phyloP scores from a whole-genome alignment of 805 yeast species.

The Millerozyma acaciae region DNA sequence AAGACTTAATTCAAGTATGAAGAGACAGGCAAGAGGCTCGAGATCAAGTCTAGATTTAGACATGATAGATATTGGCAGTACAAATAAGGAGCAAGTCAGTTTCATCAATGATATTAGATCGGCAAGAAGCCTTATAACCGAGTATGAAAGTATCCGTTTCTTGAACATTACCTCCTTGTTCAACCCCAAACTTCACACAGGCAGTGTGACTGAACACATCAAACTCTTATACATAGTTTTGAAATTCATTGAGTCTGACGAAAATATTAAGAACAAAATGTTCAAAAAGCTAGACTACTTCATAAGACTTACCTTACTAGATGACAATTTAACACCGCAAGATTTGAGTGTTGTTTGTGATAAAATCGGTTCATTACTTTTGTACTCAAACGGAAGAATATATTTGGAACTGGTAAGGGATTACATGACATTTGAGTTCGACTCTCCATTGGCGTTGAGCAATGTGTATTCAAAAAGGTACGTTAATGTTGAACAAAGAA shows the following conservation, averaged over 20 bases:
- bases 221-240: slow-evolving; percentile 7
- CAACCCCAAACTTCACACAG: slow-evolving; percentile 2
- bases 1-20: slow-evolving; percentile 10
- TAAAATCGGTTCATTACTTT: slow-evolving; percentile 10
- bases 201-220: slow-evolving; percentile 3
- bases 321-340: slow-evolving; percentile 11
- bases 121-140: slow-evolving; percentile 12
- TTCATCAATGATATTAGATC: slow-evolving; percentile 19
- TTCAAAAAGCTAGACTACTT: slow-evolving; percentile 15
- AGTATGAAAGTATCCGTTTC: slow-evolving; percentile 15
- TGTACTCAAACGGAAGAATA: slow-evolving; percentile 8
- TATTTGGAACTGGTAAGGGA: slow-evolving; percentile 17
- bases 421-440: slow-evolving; percentile 8
- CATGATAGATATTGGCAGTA: slow-evolving; percentile 2
- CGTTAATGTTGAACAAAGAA: slow-evolving; percentile 5
- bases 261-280: background rate
- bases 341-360: slow-evolving; percentile 11
- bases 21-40: slow-evolving; percentile 11
- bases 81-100: too few species aligned
- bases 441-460: slow-evolving; percentile 2
- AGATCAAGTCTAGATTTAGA: slow-evolving; percentile 8
- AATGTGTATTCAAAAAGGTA: background rate
- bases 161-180: slow-evolving; percentile 11
- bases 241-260: slow-evolving; percentile 5
- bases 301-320: slow-evolving; percentile 13